Evolutionary conservation across 768 basidiomycete genomes (phyloP), one percentile per base, ranked within the genome.

Genomic region (Naganishia friedmannii): DNA sequence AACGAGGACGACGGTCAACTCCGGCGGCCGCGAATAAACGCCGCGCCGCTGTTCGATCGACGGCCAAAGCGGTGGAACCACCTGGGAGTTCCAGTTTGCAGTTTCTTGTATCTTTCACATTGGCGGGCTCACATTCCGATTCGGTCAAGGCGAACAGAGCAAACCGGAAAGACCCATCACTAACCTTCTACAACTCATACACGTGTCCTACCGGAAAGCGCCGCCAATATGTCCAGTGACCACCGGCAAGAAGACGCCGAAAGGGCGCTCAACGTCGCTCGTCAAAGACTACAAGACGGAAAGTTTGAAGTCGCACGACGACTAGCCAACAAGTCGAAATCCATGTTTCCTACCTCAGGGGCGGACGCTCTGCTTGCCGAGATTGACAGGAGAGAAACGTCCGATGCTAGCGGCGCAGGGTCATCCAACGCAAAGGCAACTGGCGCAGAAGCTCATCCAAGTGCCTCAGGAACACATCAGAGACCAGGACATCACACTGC

Each of bases 391-490:
- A 58, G 46, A 51, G 68, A 54, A 32, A 42, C 68, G 9, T 69
- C 68, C 32, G 29, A 37, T 13, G 34, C 10, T 7, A 23, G 31
- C 21, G 68, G n/a, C 3, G 21, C 45, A 32, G 26, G 29, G 28
- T 69, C 68, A 19, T 60, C 55, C 12, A 82, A 85, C 31, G 85
- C 88, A 13, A 82, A 83, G 7, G 84, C 88, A 19, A 72, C 73
- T n/a, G 73, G 77, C 1, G 76, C 70, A 23, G 77, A 92, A 76
- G 82, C 88, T 21, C 89, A 90, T 74, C 87, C 89, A 6, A 90
- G 90, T 19, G 86, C 88, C n/a, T 83, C 87, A 66, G 88, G 89
- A 48, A 83, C 87, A 70, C 88, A 87, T 79, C 87, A 90, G 57
- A 85, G 92, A 56, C 84, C 73, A n/a, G 77, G 75, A 10, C 77